Conservation (phyloP, 2,329 filamentous ascomycete genomes). For the Pyrenochaeta sp. region DNA sequence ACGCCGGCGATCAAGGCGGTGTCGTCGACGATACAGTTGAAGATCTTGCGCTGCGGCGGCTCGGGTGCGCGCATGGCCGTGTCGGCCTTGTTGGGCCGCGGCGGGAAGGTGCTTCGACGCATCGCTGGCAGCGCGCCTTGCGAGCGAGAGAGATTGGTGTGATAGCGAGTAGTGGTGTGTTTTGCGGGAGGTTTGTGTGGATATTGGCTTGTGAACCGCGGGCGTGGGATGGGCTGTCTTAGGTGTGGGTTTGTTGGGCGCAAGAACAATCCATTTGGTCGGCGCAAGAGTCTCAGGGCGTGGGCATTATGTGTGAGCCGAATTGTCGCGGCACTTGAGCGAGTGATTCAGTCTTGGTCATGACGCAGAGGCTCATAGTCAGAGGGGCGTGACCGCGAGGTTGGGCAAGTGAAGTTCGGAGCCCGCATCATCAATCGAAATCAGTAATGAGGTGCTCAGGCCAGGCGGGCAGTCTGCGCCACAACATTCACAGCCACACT, state of each 20-base stretch:
- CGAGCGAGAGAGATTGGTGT: constrained; percentile 12
- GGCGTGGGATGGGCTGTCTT: constrained; percentile 15
- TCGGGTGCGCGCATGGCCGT: constrained; percentile 36
- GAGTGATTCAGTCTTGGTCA: constrained; percentile 28
- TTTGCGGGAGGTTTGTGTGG: constrained; percentile 2
- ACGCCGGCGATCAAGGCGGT: constrained; percentile 60
- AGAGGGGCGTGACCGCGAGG: constrained; percentile 17
- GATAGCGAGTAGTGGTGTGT: constrained; percentile 11
- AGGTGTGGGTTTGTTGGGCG: constrained; percentile 32
- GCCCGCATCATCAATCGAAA: constrained; percentile 16
- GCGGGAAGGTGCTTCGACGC: constrained; percentile 43
- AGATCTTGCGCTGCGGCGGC: constrained; percentile 55
- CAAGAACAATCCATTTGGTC: constrained; percentile 29
- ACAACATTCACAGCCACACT: constrained; percentile 19
- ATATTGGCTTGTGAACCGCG: constrained; percentile 16
- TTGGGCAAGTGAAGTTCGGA: constrained; percentile 24
- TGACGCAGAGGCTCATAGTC: constrained; percentile 27
- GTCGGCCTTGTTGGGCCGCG: constrained; percentile 37
- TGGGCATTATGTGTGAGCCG: constrained; percentile 30
- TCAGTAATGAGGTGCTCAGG: constrained; percentile 20
- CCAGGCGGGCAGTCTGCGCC: constrained; percentile 19
- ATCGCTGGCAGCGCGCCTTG: constrained; percentile 26
- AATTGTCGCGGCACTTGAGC: constrained; percentile 31
- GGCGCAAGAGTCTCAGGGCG: constrained; percentile 35
- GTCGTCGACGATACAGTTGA: constrained; percentile 64